These are phyloP conservation scores for Citrus unshiu DNA, from an alignment of 345 rosid species.

Conservation along the genomic window DNA sequence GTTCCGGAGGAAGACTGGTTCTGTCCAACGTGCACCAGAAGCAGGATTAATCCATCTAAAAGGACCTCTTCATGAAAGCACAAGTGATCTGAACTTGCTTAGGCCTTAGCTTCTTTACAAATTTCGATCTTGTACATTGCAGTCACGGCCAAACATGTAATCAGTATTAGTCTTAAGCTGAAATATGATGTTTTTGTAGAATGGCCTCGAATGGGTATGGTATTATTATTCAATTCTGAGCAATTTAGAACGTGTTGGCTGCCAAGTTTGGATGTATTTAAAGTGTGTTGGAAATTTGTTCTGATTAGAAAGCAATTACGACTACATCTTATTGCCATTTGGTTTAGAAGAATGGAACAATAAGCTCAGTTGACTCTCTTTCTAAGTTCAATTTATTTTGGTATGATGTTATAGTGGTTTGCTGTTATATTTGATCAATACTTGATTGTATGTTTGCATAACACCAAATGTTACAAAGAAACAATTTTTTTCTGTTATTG, in stretches of 20 bases:
- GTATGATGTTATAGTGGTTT: neutral
- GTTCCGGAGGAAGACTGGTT: constrained; percentile 75
- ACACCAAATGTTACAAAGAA: neutral
- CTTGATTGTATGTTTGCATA: neutral
- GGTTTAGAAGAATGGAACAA: too few species aligned
- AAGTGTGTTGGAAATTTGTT: neutral
- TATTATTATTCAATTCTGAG: neutral
- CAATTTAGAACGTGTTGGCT: neutral
- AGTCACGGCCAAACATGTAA: neutral
- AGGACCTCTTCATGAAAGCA: constrained; percentile 3
- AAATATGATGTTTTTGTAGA: neutral
- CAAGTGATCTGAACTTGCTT: neutral
- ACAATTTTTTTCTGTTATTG: neutral
- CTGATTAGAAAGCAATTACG: neutral
- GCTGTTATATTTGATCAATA: neutral
- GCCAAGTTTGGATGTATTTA: neutral
- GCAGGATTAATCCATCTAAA: constrained; percentile 4
- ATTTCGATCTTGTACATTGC: neutral
- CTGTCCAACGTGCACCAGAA: constrained; percentile 39
- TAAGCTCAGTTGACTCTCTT: neutral
- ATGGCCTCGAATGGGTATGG: neutral
- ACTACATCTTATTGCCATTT: neutral
- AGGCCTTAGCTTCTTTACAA: neutral
- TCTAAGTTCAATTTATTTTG: neutral
- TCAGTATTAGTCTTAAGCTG: neutral